phyloP scores from a whole-genome alignment of 352 stramenopile genomes.

The Phytophthora europaea region DNA sequence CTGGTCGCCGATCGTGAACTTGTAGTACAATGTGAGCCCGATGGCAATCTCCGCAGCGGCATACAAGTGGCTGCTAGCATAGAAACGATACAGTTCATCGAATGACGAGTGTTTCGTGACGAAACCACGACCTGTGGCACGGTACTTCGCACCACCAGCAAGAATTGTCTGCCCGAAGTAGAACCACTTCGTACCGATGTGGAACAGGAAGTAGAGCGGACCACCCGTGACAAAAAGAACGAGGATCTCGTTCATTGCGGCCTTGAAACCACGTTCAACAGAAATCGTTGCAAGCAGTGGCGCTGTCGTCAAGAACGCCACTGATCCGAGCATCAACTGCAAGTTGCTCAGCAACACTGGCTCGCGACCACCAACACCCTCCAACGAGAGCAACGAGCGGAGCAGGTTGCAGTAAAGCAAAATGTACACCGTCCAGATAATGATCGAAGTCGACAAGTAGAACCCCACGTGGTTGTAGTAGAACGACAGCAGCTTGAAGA shows the following conservation, averaged over 20 bases:
- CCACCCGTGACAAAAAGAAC: slow-evolving; percentile 98
- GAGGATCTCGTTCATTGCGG: slow-evolving; percentile 93
- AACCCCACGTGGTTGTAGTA: slow-evolving; percentile 99
- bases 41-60: slow-evolving; percentile 93
- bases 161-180: slow-evolving; percentile 99
- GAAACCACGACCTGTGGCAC: slow-evolving; percentile 98
- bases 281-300: slow-evolving; percentile 98
- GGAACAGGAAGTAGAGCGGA: slow-evolving; percentile 99
- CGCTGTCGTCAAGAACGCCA: slow-evolving; percentile 98
- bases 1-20: slow-evolving; percentile 95
- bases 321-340: slow-evolving; percentile 97
- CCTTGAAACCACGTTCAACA: slow-evolving; percentile 98
- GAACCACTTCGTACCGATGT: slow-evolving; percentile 99
- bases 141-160: slow-evolving; percentile 98
- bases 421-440: slow-evolving; percentile 98
- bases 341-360: slow-evolving; percentile 96
- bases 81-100: slow-evolving; percentile 99
- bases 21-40: slow-evolving; percentile 94
- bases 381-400: slow-evolving; percentile 93
- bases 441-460: slow-evolving; percentile 98
- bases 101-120: slow-evolving; percentile 99
- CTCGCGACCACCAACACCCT: slow-evolving; percentile 92
- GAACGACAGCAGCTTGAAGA: slow-evolving; percentile 98
- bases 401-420: slow-evolving; percentile 97
- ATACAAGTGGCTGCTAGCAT: slow-evolving; percentile 98